Base-by-base conservation (phyloP, 495 filamentous ascomycete genomes). In the Neurospora discreta region DNA sequence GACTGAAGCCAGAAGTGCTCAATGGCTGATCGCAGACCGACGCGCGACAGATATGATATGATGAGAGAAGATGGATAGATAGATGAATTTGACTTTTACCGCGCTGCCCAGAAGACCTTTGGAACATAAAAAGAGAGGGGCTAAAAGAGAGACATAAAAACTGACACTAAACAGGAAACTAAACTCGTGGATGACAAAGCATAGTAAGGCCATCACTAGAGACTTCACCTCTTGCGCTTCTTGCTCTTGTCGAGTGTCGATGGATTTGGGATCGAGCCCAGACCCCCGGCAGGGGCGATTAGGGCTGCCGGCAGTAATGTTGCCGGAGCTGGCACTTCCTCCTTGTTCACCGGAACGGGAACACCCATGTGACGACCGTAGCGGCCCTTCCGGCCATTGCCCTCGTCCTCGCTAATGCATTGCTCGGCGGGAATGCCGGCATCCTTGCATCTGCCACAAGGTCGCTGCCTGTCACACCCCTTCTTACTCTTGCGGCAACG, bases 401-500 rank as follows among this genome's bases (percentile, higher is more conserved):
- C 92, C 79, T 99, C 95, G 73, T 99, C 96, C 80, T 99, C 95
- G 81, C 93, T 97, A 79, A 98, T 87, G 80, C 95, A 99, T 68
- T 92, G 91, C 46, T 98, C 94, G 70, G 93, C 87, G 68, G 92
- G 90, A 76, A 99, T 91, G 16, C 95, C 95, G 36, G 96, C 95
- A 82, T 99, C 95, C 78, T 93, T 92, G 88, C 95, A 99, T 73
- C 95, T 88, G 43, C 92, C 92, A 77, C 95, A 99, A 13, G 95
- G 95, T 46, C 95, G 90, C 77, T 97, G 94, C 70, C 95, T 90
- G 84, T 99, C 96, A 78, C 95, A 99, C 7, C 95, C 95, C 82
- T 99, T 99, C 87, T 99, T 99, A 80, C 94, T 98, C 88, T 98
- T 98, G 73, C 95, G 90, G 85, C 95, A 99, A 65, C 95, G 92